Conservation (phyloP, 2,329 filamentous ascomycete species). For the Fusarium sp. region DNA sequence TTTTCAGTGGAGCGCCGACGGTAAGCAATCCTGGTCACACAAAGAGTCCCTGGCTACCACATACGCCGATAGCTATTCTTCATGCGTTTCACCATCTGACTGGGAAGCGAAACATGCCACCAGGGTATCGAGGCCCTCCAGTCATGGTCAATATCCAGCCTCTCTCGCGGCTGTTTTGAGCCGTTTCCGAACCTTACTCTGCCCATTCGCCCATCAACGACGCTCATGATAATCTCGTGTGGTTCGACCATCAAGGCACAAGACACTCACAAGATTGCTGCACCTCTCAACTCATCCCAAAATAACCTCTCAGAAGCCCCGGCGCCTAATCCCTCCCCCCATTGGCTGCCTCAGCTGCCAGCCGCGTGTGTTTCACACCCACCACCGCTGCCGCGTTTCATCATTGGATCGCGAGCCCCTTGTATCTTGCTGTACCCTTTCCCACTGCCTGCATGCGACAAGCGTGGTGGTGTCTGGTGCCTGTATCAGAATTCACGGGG, state of each 20-base stretch:
- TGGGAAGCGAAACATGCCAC: constrained; percentile 16
- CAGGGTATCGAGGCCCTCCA: constrained; percentile 4
- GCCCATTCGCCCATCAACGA: neutral
- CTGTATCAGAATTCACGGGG: constrained; percentile 43
- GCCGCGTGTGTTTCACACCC: constrained; percentile 47
- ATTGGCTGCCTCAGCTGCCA: constrained; percentile 43
- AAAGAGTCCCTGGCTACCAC: constrained; percentile 17
- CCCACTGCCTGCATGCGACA: constrained; percentile 5
- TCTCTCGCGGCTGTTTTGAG: neutral
- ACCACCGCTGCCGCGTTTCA: constrained; percentile 41
- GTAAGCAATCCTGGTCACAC: constrained; percentile 14
- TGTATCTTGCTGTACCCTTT: constrained; percentile 22
- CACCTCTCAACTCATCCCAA: neutral
- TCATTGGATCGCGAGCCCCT: constrained; percentile 40
- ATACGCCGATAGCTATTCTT: constrained; percentile 1
- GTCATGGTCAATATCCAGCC: neutral
- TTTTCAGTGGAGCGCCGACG: constrained; percentile 6
- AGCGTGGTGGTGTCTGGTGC: constrained; percentile 29
- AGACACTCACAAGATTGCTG: neutral
- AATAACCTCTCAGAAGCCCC: constrained; percentile 28
- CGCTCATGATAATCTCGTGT: constrained; percentile 12
- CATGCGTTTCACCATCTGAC: constrained; percentile 23
- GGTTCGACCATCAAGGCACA: neutral
- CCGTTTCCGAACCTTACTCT: neutral
- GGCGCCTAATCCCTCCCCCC: constrained; percentile 46